phyloP scores from a whole-genome alignment of 1,139 yeast species.

The Geotrichum bryndzae region DNA sequence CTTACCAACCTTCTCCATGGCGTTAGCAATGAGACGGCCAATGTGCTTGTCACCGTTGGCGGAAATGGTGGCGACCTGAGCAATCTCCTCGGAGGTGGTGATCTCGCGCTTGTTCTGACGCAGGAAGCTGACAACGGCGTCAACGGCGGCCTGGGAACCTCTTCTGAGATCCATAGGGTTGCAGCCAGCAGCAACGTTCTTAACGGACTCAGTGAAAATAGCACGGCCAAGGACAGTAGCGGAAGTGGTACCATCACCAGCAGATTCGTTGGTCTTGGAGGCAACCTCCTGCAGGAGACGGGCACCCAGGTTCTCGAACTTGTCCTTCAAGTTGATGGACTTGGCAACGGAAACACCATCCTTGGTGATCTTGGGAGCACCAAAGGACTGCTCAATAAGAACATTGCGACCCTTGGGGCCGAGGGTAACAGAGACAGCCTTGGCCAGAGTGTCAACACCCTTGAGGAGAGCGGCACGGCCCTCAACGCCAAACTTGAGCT shows the following conservation, averaged over 20 bases:
- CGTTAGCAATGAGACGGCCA: conserved; percentile 88
- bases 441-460: conserved; percentile 95
- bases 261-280: conserved; percentile 94
- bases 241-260: conserved; percentile 98
- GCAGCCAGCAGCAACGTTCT: conserved; percentile 98
- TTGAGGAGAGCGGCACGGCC: conserved; percentile 94
- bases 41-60: conserved; percentile 97
- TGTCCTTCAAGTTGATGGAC: conserved; percentile 79
- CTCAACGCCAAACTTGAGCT: conserved; percentile 95
- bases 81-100: conserved; percentile 94
- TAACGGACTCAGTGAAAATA: conserved; percentile 93
- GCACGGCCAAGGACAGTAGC: conserved; percentile 97
- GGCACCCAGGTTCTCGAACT: conserved; percentile 96
- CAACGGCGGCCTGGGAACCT: conserved; percentile 98
- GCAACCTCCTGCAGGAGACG: conserved; percentile 96
- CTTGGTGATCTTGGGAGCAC: conserved; percentile 97
- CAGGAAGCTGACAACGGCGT: conserved; percentile 85
- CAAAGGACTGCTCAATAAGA: conserved; percentile 92
- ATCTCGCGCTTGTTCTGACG: conserved; percentile 91
- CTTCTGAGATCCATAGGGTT: conserved; percentile 99
- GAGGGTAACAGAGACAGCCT: conserved; percentile 93
- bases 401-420: conserved; percentile 99
- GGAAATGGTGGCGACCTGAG: conserved; percentile 97
- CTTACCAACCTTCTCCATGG: conserved; percentile 99
- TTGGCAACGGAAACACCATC: conserved; percentile 99